Conservation (phyloP, 73 alveolate species). For the Paramecium caudatum region DNA sequence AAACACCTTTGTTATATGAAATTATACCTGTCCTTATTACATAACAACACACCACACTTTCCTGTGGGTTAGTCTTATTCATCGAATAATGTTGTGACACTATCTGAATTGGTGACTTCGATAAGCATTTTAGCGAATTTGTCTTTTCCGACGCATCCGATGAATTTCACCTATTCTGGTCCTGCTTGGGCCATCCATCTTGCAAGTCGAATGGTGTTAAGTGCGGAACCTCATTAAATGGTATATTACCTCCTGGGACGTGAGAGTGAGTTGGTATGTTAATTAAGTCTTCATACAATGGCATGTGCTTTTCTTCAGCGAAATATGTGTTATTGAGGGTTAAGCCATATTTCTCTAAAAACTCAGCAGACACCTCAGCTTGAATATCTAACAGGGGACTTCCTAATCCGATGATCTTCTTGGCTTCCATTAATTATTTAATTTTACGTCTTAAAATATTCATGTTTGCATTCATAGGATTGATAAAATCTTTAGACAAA, state of each 20-base stretch:
- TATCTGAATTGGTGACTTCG: slow-evolving; percentile 42
- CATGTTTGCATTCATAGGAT: too few species aligned
- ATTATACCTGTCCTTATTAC: slow-evolving; percentile 52
- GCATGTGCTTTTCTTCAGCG: slow-evolving; percentile 37
- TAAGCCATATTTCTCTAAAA: slow-evolving; percentile 48
- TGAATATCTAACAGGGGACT: slow-evolving; percentile 53
- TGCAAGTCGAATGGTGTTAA: slow-evolving; percentile 53
- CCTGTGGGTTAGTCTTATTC: slow-evolving; percentile 60
- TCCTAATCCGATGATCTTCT: slow-evolving; percentile 55
- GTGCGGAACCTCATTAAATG: slow-evolving; percentile 48
- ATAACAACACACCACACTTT: slow-evolving; percentile 53
- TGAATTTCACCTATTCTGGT: slow-evolving; percentile 34
- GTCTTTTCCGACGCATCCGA: slow-evolving; percentile 68
- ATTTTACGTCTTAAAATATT: slow-evolving; percentile 3
- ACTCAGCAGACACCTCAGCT: slow-evolving; percentile 29
- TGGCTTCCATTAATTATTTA: neutral
- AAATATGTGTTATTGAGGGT: slow-evolving; percentile 50
- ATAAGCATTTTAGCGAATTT: slow-evolving; percentile 60
- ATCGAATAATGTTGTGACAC: slow-evolving; percentile 53
- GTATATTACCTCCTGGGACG: slow-evolving; percentile 60
- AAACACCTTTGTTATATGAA: neutral
- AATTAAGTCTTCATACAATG: slow-evolving; percentile 44
- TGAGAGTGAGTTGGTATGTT: slow-evolving; percentile 51
- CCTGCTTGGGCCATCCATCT: slow-evolving; percentile 57
- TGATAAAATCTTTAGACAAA: too few species aligned